phyloP scores from a whole-genome alignment of 352 stramenopile genomes.

The Phytophthora multivora region DNA sequence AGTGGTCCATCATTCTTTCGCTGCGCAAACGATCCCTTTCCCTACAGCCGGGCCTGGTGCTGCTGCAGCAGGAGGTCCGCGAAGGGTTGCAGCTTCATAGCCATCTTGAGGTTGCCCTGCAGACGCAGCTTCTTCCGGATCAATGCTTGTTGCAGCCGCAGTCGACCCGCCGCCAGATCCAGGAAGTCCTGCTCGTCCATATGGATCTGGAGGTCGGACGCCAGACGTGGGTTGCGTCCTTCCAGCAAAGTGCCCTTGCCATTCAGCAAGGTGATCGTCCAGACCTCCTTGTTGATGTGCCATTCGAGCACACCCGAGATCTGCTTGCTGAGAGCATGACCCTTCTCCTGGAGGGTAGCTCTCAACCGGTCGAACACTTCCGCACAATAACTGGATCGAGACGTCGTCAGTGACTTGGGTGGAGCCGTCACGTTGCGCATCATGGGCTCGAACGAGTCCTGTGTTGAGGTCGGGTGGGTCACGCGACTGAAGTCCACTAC shows the following conservation, averaged over 20 bases:
- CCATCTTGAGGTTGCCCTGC: conserved; percentile 72
- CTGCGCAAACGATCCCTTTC: neutral
- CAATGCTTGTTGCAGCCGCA: conserved; percentile 67
- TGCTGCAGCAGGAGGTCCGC: conserved; percentile 60
- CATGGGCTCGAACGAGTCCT: conserved; percentile 79
- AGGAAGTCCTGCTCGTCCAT: conserved; percentile 77
- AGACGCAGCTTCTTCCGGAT: conserved; percentile 68
- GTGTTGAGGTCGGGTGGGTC: conserved; percentile 68
- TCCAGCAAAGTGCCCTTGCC: conserved; percentile 53
- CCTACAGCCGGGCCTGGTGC: conserved; percentile 37
- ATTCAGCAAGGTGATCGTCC: conserved; percentile 64
- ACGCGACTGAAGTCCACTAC: conserved; percentile 69
- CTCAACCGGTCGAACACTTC: conserved; percentile 65
- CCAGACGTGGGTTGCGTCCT: conserved; percentile 50
- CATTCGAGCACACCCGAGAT: conserved; percentile 69
- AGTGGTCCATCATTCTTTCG: conserved; percentile 9
- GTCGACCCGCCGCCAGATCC: conserved; percentile 56
- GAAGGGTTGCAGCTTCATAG: conserved; percentile 76
- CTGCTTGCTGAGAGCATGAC: conserved; percentile 52
- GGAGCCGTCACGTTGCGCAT: conserved; percentile 68
- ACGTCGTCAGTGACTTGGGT: conserved; percentile 59
- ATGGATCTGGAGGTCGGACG: conserved; percentile 61
- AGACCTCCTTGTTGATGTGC: conserved; percentile 76
- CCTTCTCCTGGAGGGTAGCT: conserved; percentile 45
- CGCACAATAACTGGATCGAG: conserved; percentile 55